phyloP scores from a whole-genome alignment of 2,329 filamentous ascomycete species.

The Penicillium sp. region DNA sequence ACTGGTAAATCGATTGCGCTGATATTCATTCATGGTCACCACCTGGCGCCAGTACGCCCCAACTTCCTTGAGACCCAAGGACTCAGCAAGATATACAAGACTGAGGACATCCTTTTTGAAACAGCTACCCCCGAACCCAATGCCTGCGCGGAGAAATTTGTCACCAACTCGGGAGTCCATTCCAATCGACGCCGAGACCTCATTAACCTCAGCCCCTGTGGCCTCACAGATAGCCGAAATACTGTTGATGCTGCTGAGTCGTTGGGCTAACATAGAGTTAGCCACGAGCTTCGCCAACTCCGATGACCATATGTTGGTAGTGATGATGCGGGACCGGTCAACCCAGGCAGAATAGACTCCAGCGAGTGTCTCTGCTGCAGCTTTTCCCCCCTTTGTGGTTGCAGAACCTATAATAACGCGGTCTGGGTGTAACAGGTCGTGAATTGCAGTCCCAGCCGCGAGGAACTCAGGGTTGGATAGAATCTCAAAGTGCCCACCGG shows the following conservation, averaged over 20 bases:
- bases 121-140: constrained; percentile 77
- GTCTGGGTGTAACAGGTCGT: constrained; percentile 68
- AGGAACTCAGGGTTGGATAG: constrained; percentile 81
- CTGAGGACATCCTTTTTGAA: constrained; percentile 78
- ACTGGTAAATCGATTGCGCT: constrained; percentile 66
- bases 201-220: constrained; percentile 70
- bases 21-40: constrained; percentile 73
- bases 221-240: constrained; percentile 75
- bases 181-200: constrained; percentile 67
- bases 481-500: constrained; percentile 68
- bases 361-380: constrained; percentile 63
- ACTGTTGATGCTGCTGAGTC: constrained; percentile 77
- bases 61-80: constrained; percentile 67
- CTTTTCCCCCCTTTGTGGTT: constrained; percentile 58
- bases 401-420: constrained; percentile 72
- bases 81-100: constrained; percentile 71
- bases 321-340: constrained; percentile 64
- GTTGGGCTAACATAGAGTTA: constrained; percentile 77
- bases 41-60: constrained; percentile 73
- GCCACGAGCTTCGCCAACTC: constrained; percentile 76
- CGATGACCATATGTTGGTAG: constrained; percentile 72
- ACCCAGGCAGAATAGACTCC: constrained; percentile 71
- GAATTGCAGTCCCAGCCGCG: constrained; percentile 72
- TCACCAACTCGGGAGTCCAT: constrained; percentile 69
- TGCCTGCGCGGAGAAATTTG: constrained; percentile 69